These are phyloP conservation scores for Aspergillus pseudoterreus DNA, from an alignment of 2,329 filamentous ascomycete species.

Conservation along the genomic window DNA sequence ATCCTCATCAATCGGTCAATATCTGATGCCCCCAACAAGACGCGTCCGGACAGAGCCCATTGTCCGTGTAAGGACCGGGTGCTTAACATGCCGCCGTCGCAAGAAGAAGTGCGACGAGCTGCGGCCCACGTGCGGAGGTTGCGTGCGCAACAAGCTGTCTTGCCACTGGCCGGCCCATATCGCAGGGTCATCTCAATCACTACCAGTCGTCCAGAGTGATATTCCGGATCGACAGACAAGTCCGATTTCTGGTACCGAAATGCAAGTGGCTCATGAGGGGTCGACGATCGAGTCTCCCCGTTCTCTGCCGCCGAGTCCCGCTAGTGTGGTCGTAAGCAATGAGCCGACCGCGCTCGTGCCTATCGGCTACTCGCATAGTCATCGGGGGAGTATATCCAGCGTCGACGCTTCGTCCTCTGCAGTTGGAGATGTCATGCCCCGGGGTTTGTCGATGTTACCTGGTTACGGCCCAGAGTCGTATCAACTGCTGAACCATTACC, in stretches of 20 bases:
- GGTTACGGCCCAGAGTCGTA: constrained; percentile 27
- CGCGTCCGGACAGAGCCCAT: constrained; percentile 24
- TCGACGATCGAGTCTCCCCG: not conserved
- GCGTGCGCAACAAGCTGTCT: constrained; percentile 25
- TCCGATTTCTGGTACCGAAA: not conserved
- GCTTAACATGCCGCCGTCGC: constrained; percentile 28
- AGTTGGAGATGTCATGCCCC: constrained; percentile 19
- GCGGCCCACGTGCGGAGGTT: constrained; percentile 32
- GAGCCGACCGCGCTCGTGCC: not conserved
- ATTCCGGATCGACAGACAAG: not conserved
- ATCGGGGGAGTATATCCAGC: not conserved
- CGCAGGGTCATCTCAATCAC: constrained; percentile 2
- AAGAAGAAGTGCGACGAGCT: constrained; percentile 34
- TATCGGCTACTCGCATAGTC: not conserved
- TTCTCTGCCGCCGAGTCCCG: not conserved
- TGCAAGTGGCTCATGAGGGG: not conserved
- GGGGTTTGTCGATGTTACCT: constrained; percentile 26
- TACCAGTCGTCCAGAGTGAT: not conserved
- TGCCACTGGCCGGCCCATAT: constrained; percentile 25
- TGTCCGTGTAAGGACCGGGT: constrained; percentile 30
- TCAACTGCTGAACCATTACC: constrained; percentile 45
- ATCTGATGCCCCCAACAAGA: constrained; percentile 22
- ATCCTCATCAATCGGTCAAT: no score
- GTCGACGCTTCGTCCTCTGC: constrained; percentile 4
- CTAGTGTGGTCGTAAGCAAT: not conserved